Percentiles rank a stretch among this genome's conserved stretches.
phyloP scores from a whole-genome alignment of 306 rosid genomes.

The Alnus rubra region DNA sequence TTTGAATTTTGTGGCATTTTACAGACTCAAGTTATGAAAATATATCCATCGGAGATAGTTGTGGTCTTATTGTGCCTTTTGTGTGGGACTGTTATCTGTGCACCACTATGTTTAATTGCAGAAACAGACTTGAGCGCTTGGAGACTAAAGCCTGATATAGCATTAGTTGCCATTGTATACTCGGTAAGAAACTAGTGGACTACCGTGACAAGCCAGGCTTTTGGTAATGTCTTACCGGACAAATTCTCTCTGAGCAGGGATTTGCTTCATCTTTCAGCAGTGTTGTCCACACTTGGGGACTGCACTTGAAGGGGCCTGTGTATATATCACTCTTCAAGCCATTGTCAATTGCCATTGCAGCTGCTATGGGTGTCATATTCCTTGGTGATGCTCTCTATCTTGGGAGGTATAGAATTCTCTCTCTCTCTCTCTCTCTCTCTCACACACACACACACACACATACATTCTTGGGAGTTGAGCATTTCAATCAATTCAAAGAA shows the following conservation, averaged over 20 bases:
- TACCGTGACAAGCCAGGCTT: not conserved
- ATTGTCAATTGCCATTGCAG: slow-evolving; percentile 41
- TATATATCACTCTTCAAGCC: slow-evolving; percentile 39
- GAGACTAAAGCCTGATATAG: slow-evolving; percentile 22
- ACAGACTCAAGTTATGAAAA: slow-evolving; percentile 31
- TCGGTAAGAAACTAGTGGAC: slow-evolving; percentile 7
- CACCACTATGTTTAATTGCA: slow-evolving; percentile 21
- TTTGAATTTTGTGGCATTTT: not conserved
- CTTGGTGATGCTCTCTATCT: slow-evolving; percentile 39
- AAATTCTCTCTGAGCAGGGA: slow-evolving; percentile 16
- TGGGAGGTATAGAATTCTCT: slow-evolving; percentile 28
- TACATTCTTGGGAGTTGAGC: too few species aligned
- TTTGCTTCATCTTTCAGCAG: slow-evolving; percentile 13
- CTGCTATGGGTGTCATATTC: slow-evolving; percentile 35
- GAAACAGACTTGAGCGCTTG: slow-evolving; percentile 31
- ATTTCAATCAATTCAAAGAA: too few species aligned
- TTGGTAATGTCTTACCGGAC: not conserved
- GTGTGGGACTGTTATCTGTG: slow-evolving; percentile 17
- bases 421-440: too few species aligned
- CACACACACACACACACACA: too few species aligned
- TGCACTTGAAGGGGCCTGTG: slow-evolving; percentile 35
- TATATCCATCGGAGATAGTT: slow-evolving; percentile 29
- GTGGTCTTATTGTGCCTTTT: slow-evolving; percentile 30
- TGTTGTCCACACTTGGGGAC: slow-evolving; percentile 28
- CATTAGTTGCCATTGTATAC: slow-evolving; percentile 23